phyloP scores from a whole-genome alignment of 768 basidiomycete genomes.

The Tylopilus subfusipes region DNA sequence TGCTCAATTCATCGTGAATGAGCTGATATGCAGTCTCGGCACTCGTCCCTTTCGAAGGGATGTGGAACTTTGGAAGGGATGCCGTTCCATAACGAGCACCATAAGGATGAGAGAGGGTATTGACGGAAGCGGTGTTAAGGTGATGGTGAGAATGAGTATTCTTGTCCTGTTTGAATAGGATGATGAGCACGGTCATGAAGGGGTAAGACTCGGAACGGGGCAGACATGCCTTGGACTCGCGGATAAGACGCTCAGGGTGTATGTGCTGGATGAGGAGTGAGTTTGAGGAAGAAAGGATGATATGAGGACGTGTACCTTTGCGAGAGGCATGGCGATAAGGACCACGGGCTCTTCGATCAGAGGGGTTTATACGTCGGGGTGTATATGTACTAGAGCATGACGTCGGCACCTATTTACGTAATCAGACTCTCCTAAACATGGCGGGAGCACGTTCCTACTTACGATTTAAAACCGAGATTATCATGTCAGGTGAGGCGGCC shows the following conservation, averaged over 20 bases:
- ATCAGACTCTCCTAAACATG: background rate
- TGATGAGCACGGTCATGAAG: background rate
- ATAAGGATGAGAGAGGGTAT: constrained; percentile 43
- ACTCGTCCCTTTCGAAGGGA: constrained; percentile 58
- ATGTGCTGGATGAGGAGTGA: constrained; percentile 46
- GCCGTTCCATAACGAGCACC: constrained; percentile 62
- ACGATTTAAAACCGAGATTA: background rate
- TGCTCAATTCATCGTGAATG: constrained; percentile 60
- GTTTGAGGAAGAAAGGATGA: background rate
- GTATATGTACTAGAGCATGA: background rate
- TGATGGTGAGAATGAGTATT: constrained; percentile 33
- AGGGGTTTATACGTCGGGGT: background rate
- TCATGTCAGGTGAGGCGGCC: background rate
- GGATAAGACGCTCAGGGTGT: constrained; percentile 63
- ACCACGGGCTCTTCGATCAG: background rate
- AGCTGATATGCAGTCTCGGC: constrained; percentile 53
- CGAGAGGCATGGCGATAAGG: constrained; percentile 48
- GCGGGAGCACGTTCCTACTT: too few relatives aligned
- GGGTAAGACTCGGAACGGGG: background rate
- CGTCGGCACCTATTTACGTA: background rate
- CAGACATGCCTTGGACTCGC: constrained; percentile 46
- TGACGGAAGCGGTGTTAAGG: constrained; percentile 34
- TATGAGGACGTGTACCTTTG: constrained; percentile 43
- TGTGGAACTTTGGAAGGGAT: constrained; percentile 66
- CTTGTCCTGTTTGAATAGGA: constrained; percentile 42